Evolutionary conservation across 306 rosid genomes (phyloP), one percentile per base, ranked within the genome.

Genomic region (Inga laurina): DNA sequence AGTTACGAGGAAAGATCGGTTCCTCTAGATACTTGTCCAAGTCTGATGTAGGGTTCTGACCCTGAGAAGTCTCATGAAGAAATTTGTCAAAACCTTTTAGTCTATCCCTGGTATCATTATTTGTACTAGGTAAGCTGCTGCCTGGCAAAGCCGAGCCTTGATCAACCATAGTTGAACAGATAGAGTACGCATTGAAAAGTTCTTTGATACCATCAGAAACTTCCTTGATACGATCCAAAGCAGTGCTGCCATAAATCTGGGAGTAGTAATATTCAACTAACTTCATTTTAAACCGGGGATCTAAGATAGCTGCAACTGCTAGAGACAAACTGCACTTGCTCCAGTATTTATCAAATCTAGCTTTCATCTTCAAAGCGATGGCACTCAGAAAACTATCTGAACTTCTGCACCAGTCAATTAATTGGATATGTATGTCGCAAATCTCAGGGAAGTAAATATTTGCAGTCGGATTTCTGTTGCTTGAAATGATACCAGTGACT

Each of bases 251-350:
- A 46, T 96, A 96, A 74, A 96, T 96, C 79, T 89, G 94, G 39
- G 99, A 96, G 79, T 96, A 96, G 90, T 96, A 96, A 78, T 96
- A 96, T 84, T 96, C 99, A 45, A 96, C 95, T 87, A 96, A 85
- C 91, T 92, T 96, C 93, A 94, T 91, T 88, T 94, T 94, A 84
- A 94, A 96, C 64, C 98, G 90, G 27, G 99, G 99, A 87, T 96
- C 99, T 90, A 96, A 84, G 68, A 96, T 89, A 21, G 93, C 97
- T 30, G 97, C 99, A 32, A 96, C 86, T 34, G 99, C 98, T 89
- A 96, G 84, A 85, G 95, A 84, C 83, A 87, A 82, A 79, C 97
- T 91, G 88, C 99, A 96, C 85, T 92, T 96, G 91, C 89, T 88
- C 99, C 99, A 96, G 82, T 96, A 96, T 85, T 88, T 89, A 82